Evolutionary conservation across 192 early-diverging fungal species (phyloP), one percentile per base, ranked within the genome.

Genomic region (Coemansia sp.): DNA sequence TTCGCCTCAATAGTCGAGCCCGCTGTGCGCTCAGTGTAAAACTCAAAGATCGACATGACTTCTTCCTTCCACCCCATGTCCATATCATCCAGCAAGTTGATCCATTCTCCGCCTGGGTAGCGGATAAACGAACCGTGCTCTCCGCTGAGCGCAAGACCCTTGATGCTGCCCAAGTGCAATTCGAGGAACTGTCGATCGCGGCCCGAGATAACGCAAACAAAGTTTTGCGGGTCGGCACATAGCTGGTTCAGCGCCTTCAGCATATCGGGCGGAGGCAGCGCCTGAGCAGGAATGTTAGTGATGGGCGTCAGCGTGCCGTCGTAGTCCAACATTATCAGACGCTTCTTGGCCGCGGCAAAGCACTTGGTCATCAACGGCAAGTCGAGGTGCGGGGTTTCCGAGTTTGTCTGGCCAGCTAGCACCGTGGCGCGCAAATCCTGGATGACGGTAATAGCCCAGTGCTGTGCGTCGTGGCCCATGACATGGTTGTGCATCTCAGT

Each of bases 251-350:
- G 70, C 5, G 90, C 91, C 48, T 84, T 73, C 6, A 99, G 87
- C 94, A 95, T 95, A 27, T 88, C 86, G 38, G 88, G 85, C 44
- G 92, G 87, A 53, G 96, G 97, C 5, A 91, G 67, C 12, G 94
- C 94, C 36, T 89, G 89, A 4, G 87, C 86, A 12, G 94, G 95
- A 23, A 87, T 92, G 76, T 92, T 94, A 55, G 85, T 85, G 48
- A 96, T 97, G 3, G 95, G 94, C 2, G 95, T 96, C 14, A 99
- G 77, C 5, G 96, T 99, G 32, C 97, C 97, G 68, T 98, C 97
- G 75, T 98, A 98, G 68, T 98, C 96, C 75, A 99, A 94, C 82
- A 96, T 88, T 34, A 99, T 77, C 11, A 98, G 82, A 19, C 97
- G 88, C 71, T 86, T 91, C 70, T 87, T 86, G 9, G 95, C 67